Conservation (phyloP, 176 grass and related monocot genomes). For the Tuctoria greenei region DNA sequence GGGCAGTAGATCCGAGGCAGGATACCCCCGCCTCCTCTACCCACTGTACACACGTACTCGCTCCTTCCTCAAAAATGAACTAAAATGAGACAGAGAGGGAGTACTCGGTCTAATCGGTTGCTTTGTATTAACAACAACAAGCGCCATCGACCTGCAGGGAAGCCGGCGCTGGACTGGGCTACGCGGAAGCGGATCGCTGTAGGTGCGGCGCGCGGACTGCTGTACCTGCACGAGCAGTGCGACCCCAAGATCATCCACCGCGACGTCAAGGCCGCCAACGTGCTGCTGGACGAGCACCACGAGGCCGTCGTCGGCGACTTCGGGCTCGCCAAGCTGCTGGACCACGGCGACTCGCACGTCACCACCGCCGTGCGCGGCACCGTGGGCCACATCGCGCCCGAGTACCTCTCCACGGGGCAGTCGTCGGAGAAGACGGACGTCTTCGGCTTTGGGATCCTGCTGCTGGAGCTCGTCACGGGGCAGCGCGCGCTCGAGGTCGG, state of each 20-base stretch:
- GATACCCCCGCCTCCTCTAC: not conserved
- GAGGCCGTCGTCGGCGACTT: slow-evolving; percentile 86
- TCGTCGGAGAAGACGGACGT: slow-evolving; percentile 80
- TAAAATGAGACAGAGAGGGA: too few species aligned
- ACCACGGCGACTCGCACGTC: slow-evolving; percentile 80
- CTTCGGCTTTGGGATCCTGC: slow-evolving; percentile 66
- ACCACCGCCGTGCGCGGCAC: slow-evolving; percentile 77
- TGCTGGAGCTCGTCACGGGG: slow-evolving; percentile 69
- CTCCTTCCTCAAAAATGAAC: too few species aligned
- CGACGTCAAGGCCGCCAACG: slow-evolving; percentile 88
- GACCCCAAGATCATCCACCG: slow-evolving; percentile 94
- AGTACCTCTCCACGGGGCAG: slow-evolving; percentile 72
- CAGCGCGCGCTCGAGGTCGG: slow-evolving; percentile 62
- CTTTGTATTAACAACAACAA: too few species aligned
- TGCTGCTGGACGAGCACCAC: slow-evolving; percentile 68
- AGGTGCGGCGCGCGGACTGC: slow-evolving; percentile 57
- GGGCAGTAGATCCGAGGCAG: not conserved
- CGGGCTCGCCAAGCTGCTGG: slow-evolving; percentile 78
- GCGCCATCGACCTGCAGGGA: slow-evolving; percentile 27
- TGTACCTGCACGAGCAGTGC: slow-evolving; percentile 93
- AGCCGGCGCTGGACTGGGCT: slow-evolving; percentile 70
- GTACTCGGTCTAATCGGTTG: too few species aligned
- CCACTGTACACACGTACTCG: too few species aligned
- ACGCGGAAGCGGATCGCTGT: slow-evolving; percentile 68
- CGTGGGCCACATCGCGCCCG: slow-evolving; percentile 67